These are phyloP conservation scores for Yamadazyma friedrichii DNA, from an alignment of 1,139 yeast genomes.

Conservation along the genomic window DNA sequence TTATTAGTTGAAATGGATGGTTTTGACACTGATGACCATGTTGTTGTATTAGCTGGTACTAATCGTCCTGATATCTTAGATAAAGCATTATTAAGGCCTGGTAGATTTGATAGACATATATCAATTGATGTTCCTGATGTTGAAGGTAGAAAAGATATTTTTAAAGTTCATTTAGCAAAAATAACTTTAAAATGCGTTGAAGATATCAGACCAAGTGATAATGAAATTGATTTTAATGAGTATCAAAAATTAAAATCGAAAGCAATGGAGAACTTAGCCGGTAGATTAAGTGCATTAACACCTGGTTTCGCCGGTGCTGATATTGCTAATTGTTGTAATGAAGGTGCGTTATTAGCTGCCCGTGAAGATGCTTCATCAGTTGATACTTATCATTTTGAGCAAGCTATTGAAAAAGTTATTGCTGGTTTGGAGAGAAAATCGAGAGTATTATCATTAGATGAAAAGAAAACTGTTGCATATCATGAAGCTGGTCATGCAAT, in stretches of 20 bases:
- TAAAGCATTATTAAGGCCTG: slow-evolving; percentile 77
- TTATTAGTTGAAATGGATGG: slow-evolving; percentile 86
- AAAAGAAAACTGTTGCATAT: slow-evolving; percentile 73
- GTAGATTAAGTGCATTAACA: slow-evolving; percentile 73
- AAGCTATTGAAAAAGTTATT: slow-evolving; percentile 78
- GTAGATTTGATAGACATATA: slow-evolving; percentile 79
- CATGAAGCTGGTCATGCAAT: slow-evolving; percentile 86
- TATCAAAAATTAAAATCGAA: slow-evolving; percentile 46
- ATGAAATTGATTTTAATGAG: slow-evolving; percentile 45
- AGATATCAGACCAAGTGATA: slow-evolving; percentile 39
- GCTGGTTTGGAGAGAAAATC: slow-evolving; percentile 80
- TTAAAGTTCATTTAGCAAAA: slow-evolving; percentile 65
- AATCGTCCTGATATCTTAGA: slow-evolving; percentile 79
- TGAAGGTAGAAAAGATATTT: slow-evolving; percentile 75
- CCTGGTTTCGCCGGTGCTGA: slow-evolving; percentile 89
- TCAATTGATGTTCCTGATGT: slow-evolving; percentile 73
- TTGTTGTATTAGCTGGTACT: slow-evolving; percentile 81
- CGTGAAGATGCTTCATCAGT: slow-evolving; percentile 60
- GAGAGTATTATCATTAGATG: slow-evolving; percentile 64
- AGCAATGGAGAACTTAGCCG: slow-evolving; percentile 61
- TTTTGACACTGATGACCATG: slow-evolving; percentile 69
- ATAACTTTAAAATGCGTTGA: slow-evolving; percentile 43
- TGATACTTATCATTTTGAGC: slow-evolving; percentile 64
- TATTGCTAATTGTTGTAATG: slow-evolving; percentile 80
- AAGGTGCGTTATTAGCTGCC: slow-evolving; percentile 81